Percentiles rank a stretch among this genome's conserved stretches.
phyloP scores from a whole-genome alignment of 2,329 filamentous ascomycete genomes.

The Neophaeococcomyces aloes region DNA sequence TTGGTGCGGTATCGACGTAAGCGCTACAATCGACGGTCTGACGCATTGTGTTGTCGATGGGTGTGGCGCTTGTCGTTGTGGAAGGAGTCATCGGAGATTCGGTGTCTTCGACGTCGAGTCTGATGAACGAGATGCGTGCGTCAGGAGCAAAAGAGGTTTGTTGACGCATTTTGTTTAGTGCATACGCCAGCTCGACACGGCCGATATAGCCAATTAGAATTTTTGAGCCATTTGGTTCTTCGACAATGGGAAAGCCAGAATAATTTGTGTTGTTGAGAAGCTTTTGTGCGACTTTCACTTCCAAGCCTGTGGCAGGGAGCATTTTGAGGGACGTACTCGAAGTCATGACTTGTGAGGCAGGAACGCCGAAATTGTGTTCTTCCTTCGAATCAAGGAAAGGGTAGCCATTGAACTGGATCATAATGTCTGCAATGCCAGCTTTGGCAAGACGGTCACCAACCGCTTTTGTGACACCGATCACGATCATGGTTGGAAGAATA shows the following conservation, averaged over 20 bases:
- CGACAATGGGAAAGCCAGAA: constrained; percentile 87
- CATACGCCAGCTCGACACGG: constrained; percentile 81
- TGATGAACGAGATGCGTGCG: constrained; percentile 63
- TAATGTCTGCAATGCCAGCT: constrained; percentile 90
- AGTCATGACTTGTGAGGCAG: constrained; percentile 85
- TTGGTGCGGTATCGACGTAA: constrained; percentile 79
- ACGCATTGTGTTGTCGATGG: constrained; percentile 51
- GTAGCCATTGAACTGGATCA: constrained; percentile 98
- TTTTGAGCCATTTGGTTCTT: constrained; percentile 53
- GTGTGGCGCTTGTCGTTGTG: constrained; percentile 38
- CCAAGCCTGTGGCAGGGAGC: constrained; percentile 63
- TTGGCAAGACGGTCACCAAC: constrained; percentile 87
- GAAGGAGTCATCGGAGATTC: constrained; percentile 14
- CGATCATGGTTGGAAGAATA: constrained; percentile 97
- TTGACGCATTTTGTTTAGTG: constrained; percentile 66
- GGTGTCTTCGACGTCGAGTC: constrained; percentile 35
- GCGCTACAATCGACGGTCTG: constrained; percentile 66
- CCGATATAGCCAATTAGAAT: constrained; percentile 85
- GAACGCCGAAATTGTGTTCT: constrained; percentile 90
- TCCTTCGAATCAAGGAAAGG: constrained; percentile 96
- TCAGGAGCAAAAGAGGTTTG: constrained; percentile 55
- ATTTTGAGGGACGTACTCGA: constrained; percentile 52
- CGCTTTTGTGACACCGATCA: constrained; percentile 91
- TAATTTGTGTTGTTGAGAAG: constrained; percentile 69
- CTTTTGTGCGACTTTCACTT: constrained; percentile 64